Evolutionary conservation across 257 asterid species (phyloP), one percentile per base, ranked within the genome.

Genomic region (Craterostigma plantagineum): DNA sequence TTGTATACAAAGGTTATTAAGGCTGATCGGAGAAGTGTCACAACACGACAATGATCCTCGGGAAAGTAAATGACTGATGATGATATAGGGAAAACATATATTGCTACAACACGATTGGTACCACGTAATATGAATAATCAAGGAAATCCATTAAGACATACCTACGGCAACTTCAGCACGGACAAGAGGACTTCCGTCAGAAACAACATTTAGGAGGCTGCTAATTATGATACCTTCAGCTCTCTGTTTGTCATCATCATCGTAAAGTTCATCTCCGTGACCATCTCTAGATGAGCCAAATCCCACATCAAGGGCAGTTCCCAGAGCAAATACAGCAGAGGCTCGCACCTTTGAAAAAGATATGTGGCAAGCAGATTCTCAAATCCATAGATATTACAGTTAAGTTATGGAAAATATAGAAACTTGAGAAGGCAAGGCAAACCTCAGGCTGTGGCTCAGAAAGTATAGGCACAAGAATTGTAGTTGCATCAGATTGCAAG

Each of bases 361-460:
- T 0, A 0, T 45, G 35, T 36, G 33, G 33, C 52, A 16, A 7
- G 42, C 39, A 35, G 36, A 36, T 23, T 23, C 30, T 23, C 30
- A 6, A 2, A 23, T 23, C n/a, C 30, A 47, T 13, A 33, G 49
- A 17, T 38, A 23, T 17, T 15, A 23, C 30, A 23, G 6, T 23
- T n/a, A n/a, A n/a, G n/a, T n/a, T n/a, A n/a, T n/a, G n/a, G n/a
- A n/a, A n/a, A n/a, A n/a, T n/a, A n/a, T n/a, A n/a, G n/a, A 23
- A 23, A 23, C 6, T 23, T 23, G 30, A 45, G 56, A 50, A 34
- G 49, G 30, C 2, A 23, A 2, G 2, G 30, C 30, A 23, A 59
- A 90, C 99, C 99, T 90, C 99, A 18, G 99, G 94, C 59, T 83
- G 99, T 50, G 99, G 96, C 64, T 84, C 96, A 16, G 79, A 70